phyloP scores from a whole-genome alignment of 2,329 filamentous ascomycete species.

The Aspergillus chevalieri region DNA sequence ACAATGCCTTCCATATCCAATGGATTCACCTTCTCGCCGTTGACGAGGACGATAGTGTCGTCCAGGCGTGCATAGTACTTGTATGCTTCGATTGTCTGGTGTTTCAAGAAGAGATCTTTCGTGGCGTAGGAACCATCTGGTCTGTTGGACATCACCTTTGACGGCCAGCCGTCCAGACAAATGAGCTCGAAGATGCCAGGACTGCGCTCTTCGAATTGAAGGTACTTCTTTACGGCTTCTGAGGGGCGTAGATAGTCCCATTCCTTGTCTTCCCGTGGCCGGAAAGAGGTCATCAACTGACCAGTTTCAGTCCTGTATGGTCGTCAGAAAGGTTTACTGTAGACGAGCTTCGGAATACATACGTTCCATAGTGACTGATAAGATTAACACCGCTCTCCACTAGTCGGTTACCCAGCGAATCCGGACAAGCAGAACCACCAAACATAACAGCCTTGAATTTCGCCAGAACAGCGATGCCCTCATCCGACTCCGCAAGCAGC shows the following conservation, averaged over 20 bases:
- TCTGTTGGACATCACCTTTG: constrained; percentile 40
- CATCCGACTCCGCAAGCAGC: constrained; percentile 53
- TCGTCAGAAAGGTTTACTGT: too few relatives aligned
- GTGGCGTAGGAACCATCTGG: constrained; percentile 45
- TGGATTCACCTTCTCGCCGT: constrained; percentile 47
- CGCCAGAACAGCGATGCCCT: constrained; percentile 46
- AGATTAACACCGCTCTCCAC: constrained; percentile 51
- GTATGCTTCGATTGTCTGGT: constrained; percentile 42
- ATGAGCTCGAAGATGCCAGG: constrained; percentile 33
- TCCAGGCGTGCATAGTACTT: constrained; percentile 44
- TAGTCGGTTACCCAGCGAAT: constrained; percentile 52
- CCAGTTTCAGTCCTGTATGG: constrained; percentile 52
- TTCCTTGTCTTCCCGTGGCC: constrained; percentile 47
- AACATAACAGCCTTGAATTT: constrained; percentile 51
- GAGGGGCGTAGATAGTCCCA: constrained; percentile 56
- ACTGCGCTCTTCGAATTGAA: constrained; percentile 34
- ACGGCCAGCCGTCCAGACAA: constrained; percentile 32
- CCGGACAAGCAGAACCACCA: constrained; percentile 54
- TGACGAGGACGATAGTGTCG: constrained; percentile 43
- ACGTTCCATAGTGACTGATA: constrained; percentile 53
- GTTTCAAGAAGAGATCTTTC: constrained; percentile 44
- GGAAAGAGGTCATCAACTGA: constrained; percentile 56
- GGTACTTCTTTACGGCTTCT: constrained; percentile 35
- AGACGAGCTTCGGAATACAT: constrained; percentile 17
- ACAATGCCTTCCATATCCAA: constrained; percentile 50